Evolutionary conservation across 768 basidiomycete genomes (phyloP), one percentile per base, ranked within the genome.

Genomic region (Lactarius hengduanensis): DNA sequence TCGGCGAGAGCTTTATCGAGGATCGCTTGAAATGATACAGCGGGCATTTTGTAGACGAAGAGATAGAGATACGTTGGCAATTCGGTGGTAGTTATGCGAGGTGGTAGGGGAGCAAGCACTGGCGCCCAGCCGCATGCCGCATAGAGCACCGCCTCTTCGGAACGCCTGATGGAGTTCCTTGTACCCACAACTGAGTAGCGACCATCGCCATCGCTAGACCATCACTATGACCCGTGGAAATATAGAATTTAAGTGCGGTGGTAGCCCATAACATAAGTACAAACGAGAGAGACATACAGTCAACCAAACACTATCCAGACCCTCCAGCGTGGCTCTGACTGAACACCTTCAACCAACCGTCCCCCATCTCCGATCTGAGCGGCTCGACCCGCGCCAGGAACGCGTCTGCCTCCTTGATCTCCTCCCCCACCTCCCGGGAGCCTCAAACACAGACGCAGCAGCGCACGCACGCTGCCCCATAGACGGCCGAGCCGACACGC

Each of bases 261-360:
- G 11, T 62, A 36, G 55, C 34, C 47, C 30, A 53, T 26, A 62
- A 54, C 28, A 53, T 36, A 62, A 55, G 53, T 53, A 53, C 47
- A 57, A 57, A 34, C 28, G 22, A 32, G n/a, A 57, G 18, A n/a
- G 5, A 57, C 56, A 57, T 57, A 36, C 18, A 9, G 18, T 11
- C 20, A 16, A 57, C 10, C 40, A 65, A 20, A n/a, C 10, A 38
- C 54, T 55, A 59, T 15, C 38, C 57, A 63, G 68, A 47, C 38
- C 32, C 64, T 30, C 53, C 65, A 2, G 36, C 38, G 43, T 82
- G 82, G 41, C 86, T 86, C 78, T 91, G 88, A 66, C 85, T 90
- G 72, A 90, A 87, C 38, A 94, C 91, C 76, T 89, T 90, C 72
- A 95, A 72, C 92, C 92, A 96, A 11, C 87, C 86, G 28, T 95